Evolutionary conservation across 164 flowering plant genomes (phyloP), one percentile per base, ranked within the genome.

Genomic region (Warburgia ugandensis): DNA sequence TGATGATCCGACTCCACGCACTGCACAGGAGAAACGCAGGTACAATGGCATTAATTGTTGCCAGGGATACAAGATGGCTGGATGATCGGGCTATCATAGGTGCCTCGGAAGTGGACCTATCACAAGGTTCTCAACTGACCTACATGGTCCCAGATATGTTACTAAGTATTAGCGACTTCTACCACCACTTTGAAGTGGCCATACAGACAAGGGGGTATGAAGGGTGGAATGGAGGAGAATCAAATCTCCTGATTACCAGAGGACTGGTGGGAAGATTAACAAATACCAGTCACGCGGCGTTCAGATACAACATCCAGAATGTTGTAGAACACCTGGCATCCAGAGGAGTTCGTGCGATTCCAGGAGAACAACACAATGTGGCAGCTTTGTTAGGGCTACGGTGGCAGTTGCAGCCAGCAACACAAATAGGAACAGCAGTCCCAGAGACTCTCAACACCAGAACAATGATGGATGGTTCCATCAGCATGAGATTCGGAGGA

Each of bases 21-120:
- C 43, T 39, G 8, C 43, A 39, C 17, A 9, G 43, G 16, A 39
- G 4, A n/a, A 5, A 39, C 5, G 16, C 43, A 6, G 16, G 43
- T 7, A 39, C 17, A 5, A 39, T 4, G 16, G 43, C 17, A 9
- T 39, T 8, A 8, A n/a, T 39, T 8, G 17, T 39, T n/a, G 5
- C 16, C 7, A 9, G 43, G 8, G 43, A 39, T n/a, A 39, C 43
- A 8, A 8, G 43, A n/a, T 39, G 43, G 43, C 5, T 5, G 16
- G 43, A 39, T 39, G n/a, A 39, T 4, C 43, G 43, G 16, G 43
- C n/a, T 8, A 39, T 39, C 16, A 39, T 39, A n/a, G 43, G 43
- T 4, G n/a, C 8, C 9, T 8, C 16, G 43, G 43, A 39, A n/a
- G 17, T 39, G 16, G 43, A 39, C 16, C 17, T 39, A n/a, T 8